phyloP scores from a whole-genome alignment of 2,329 filamentous ascomycete species.

The Sarocladiaceae sp. region DNA sequence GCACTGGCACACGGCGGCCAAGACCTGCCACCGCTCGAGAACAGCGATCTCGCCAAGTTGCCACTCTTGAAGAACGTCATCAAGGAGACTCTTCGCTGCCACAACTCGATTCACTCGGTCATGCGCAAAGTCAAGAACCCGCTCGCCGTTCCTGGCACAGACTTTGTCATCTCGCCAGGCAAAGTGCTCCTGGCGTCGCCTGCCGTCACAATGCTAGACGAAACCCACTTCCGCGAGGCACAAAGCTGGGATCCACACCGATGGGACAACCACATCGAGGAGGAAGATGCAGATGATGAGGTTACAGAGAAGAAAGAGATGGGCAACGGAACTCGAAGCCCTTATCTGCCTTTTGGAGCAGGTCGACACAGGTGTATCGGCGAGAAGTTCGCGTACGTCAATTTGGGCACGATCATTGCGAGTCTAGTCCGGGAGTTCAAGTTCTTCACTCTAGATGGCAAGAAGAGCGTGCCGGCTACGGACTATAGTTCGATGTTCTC shows the following conservation, averaged over 20 bases:
- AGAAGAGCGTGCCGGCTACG: slow-evolving; percentile 53
- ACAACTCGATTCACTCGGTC: slow-evolving; percentile 69
- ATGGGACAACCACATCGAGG: slow-evolving; percentile 19
- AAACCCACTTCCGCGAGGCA: slow-evolving; percentile 52
- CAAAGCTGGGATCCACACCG: slow-evolving; percentile 25
- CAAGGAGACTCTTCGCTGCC: slow-evolving; percentile 68
- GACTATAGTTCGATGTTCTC: slow-evolving; percentile 55
- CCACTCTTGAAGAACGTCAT: slow-evolving; percentile 60
- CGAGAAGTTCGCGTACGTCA: slow-evolving; percentile 71
- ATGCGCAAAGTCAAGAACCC: slow-evolving; percentile 69
- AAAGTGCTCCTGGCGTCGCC: slow-evolving; percentile 39
- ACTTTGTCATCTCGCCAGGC: slow-evolving; percentile 53
- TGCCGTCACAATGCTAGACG: slow-evolving; percentile 38
- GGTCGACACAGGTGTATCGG: slow-evolving; percentile 72
- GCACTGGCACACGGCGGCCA: slow-evolving; percentile 38
- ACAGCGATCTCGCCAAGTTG: slow-evolving; percentile 56
- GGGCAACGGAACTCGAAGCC: slow-evolving; percentile 29
- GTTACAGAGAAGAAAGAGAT: slow-evolving; percentile 27
- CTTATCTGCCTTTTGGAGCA: slow-evolving; percentile 65
- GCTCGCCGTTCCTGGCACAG: slow-evolving; percentile 52
- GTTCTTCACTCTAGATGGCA: slow-evolving; percentile 53
- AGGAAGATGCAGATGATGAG: slow-evolving; percentile 14
- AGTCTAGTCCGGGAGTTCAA: slow-evolving; percentile 59
- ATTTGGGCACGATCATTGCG: slow-evolving; percentile 61
- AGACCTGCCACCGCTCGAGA: slow-evolving; percentile 51